Evolutionary conservation across 495 filamentous ascomycete genomes (phyloP), one percentile per base, ranked within the genome.

Genomic region (Astrothelium macrocarpum): DNA sequence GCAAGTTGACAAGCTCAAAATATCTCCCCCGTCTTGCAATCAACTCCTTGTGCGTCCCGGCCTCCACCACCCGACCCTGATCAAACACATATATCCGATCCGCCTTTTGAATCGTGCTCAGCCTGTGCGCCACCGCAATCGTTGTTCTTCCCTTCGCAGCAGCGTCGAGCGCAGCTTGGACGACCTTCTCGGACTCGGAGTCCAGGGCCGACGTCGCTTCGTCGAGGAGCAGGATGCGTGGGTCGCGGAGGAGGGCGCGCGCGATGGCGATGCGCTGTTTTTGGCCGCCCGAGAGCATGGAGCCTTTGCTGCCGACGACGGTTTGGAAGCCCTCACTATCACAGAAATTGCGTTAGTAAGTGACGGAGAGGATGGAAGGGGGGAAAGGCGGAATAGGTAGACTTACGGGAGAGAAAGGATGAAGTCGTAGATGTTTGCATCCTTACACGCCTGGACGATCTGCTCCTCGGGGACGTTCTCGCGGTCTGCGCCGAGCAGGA

Each of bases 341-440:
- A 1, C 64, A 64, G 34, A 14, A 32, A 31, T 31, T n/a, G 14
- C 56, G 45, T 64, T 53, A 46, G 34, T 25, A 29, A 4, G 14
- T 20, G 5, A 20, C 4, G 18, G 11, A 32, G 53, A 12, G 49
- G 29, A 56, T 10, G 7, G 25, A 9, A 56, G 20, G 49, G 25
- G 9, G 20, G 20, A 56, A 56, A 16, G 16, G 7, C 12, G 49
- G 25, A 39, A 5, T 20, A 25, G 18, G 12, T 34, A 23, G 23
- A 64, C 62, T 46, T 72, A 70, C 26, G 71, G 71, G n/a, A 86
- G 76, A 53, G 85, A 87, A 71, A 86, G 81, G 73, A 96, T 92
- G 74, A 95, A 95, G 68, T 94, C 90, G 72, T 91, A 90, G 68
- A 96, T 96, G 68, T 95, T 96, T 46, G 91, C 91, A 71, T 92